Evolutionary conservation across 1,284 basidiomycete genomes (phyloP).

Genomic region (Anthracocystis walkeri): DNA sequence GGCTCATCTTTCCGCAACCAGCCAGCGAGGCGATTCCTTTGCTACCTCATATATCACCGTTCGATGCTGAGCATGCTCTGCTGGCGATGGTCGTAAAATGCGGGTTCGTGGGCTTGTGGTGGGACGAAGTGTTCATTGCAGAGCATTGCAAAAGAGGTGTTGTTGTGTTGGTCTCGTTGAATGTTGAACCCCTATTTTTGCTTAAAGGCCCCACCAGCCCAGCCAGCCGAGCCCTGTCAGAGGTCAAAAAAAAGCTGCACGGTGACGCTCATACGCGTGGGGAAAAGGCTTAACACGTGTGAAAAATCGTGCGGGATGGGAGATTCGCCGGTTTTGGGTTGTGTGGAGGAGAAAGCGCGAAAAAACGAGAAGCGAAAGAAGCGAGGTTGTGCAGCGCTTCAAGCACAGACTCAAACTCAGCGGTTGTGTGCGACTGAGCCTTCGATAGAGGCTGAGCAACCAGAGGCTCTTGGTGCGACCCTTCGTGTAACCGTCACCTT

Average conservation of each 20-base stretch:
- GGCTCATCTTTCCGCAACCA: slow-evolving; percentile 9
- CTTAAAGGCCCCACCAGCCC: too few relatives aligned
- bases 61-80: not conserved
- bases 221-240: too few relatives aligned
- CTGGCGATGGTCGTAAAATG: not conserved
- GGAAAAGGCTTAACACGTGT: not conserved
- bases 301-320: not conserved
- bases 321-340: too few relatives aligned
- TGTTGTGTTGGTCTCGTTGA: slow-evolving; percentile 12
- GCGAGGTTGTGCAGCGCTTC: too few relatives aligned
- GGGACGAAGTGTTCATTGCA: not conserved
- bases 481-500: not conserved
- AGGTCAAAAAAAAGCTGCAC: slow-evolving; percentile 13
- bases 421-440: not conserved
- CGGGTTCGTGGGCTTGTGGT: not conserved
- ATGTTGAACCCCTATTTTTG: slow-evolving; percentile 6
- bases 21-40: not conserved
- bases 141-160: slow-evolving; percentile 1
- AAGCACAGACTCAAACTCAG: too few relatives aligned
- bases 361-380: too few relatives aligned
- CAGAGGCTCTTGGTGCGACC: not conserved
- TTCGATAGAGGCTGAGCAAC: not conserved
- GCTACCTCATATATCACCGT: not conserved
- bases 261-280: slow-evolving; percentile 4
- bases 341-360: not conserved